A percentile compares a stretch with the other conserved stretches of the same genome.
Evolutionary conservation across 805 yeast genomes (phyloP).

Genomic region (Lachancea meyersii): DNA sequence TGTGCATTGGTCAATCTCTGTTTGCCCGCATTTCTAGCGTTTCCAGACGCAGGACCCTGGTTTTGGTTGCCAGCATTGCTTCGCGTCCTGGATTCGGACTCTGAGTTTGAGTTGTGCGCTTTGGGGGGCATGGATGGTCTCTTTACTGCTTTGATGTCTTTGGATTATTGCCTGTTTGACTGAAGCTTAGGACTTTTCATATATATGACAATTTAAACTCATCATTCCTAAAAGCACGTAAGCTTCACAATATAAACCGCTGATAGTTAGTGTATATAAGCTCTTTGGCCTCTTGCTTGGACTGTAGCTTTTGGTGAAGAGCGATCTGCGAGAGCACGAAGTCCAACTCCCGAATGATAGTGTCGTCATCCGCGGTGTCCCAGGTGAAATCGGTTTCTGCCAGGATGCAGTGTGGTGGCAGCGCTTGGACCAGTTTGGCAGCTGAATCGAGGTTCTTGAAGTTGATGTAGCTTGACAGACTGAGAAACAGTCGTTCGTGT

Average conservation of each 20-base stretch:
- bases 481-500: slow-evolving; percentile 26
- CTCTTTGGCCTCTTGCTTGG: slow-evolving; percentile 6
- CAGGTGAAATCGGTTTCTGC: slow-evolving; percentile 49
- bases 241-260: slow-evolving; percentile 7
- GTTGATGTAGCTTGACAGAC: slow-evolving; percentile 27
- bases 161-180: not conserved
- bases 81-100: slow-evolving; percentile 25
- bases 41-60: slow-evolving; percentile 34
- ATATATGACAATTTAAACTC: not conserved
- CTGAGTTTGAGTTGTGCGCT: slow-evolving; percentile 24
- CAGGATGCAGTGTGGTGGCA: slow-evolving; percentile 37
- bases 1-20: slow-evolving; percentile 51
- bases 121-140: slow-evolving; percentile 8
- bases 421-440: slow-evolving; percentile 21
- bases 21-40: slow-evolving; percentile 43
- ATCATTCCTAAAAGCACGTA: too few species aligned
- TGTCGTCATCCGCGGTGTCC: slow-evolving; percentile 8
- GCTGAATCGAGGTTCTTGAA: slow-evolving; percentile 28
- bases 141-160: too few species aligned
- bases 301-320: slow-evolving; percentile 7
- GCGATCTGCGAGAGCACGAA: slow-evolving; percentile 12
- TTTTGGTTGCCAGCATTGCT: slow-evolving; percentile 9
- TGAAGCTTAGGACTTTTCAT: not conserved
- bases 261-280: slow-evolving; percentile 17
- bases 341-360: slow-evolving; percentile 13